phyloP scores from a whole-genome alignment of 2,329 filamentous ascomycete genomes.

The Ceratocystis destructans region DNA sequence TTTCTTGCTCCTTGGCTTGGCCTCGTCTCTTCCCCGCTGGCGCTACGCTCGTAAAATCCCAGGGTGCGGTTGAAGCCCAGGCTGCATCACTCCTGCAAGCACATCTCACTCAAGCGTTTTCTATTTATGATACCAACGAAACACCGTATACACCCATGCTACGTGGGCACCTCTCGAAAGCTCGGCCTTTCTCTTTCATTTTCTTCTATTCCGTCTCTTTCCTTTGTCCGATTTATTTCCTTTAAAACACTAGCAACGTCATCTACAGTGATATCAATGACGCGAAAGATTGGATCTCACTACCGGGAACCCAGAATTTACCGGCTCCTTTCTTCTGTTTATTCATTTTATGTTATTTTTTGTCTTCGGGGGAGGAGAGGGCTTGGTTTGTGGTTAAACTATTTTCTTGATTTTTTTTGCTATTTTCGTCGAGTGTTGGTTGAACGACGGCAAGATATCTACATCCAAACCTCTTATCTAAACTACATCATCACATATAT shows the following conservation, averaged over 20 bases:
- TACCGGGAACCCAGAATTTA: constrained; percentile 5
- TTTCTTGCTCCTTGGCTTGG: neutral
- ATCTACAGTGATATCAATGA: neutral
- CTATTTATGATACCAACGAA: constrained; percentile 7
- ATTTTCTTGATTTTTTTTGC: neutral
- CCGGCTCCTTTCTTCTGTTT: constrained; percentile 8
- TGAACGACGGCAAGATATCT: no score
- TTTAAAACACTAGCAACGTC: neutral
- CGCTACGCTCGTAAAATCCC: neutral
- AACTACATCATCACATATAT: neutral
- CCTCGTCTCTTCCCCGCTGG: neutral
- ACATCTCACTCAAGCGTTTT: neutral
- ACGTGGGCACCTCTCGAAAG: neutral
- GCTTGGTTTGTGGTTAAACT: neutral
- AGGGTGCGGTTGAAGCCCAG: neutral
- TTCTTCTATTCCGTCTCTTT: neutral
- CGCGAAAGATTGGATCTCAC: neutral
- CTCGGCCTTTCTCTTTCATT: neutral
- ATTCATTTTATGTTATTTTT: neutral
- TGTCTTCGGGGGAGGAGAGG: neutral
- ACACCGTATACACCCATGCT: neutral
- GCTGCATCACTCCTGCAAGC: neutral
- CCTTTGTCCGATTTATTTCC: neutral
- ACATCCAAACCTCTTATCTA: neutral
- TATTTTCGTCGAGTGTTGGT: neutral